These are phyloP conservation scores for Termitomyces eurrhizus DNA, from an alignment of 768 basidiomycete species.

Conservation along the genomic window DNA sequence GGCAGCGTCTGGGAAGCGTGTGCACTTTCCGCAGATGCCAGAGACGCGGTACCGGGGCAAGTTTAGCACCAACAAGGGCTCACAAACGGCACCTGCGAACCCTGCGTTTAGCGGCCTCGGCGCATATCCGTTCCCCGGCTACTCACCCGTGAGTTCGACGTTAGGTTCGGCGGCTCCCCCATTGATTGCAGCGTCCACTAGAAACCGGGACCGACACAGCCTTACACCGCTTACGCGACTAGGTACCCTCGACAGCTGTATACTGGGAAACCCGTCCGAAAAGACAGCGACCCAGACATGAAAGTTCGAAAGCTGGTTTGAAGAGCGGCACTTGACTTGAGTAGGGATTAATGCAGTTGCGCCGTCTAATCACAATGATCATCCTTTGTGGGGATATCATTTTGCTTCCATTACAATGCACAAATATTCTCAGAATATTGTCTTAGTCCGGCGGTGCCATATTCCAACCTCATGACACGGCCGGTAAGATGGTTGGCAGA, in stretches of 20 bases:
- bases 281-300: slow-evolving; percentile 12
- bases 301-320: slow-evolving; percentile 4
- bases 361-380: not conserved
- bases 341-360: not conserved
- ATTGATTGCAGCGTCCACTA: slow-evolving; percentile 7
- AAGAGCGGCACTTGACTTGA: not conserved
- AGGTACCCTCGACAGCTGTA: slow-evolving; percentile 19
- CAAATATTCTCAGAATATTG: not conserved
- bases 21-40: slow-evolving; percentile 11
- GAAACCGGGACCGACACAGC: slow-evolving; percentile 13
- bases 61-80: slow-evolving; percentile 11
- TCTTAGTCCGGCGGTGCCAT: not conserved
- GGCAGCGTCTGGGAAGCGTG: slow-evolving; percentile 1
- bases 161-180: not conserved
- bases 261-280: slow-evolving; percentile 18
- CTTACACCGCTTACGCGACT: slow-evolving; percentile 16
- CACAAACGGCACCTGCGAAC: slow-evolving; percentile 19
- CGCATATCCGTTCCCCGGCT: slow-evolving; percentile 19
- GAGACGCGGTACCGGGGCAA: slow-evolving; percentile 10
- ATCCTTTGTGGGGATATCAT: not conserved
- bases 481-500: not conserved
- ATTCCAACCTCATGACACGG: too few relatives aligned
- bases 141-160: slow-evolving; percentile 18
- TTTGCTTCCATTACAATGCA: not conserved
- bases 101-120: slow-evolving; percentile 6